These are phyloP conservation scores for Erigeron canadensis DNA, from an alignment of 129 eudicot genomes.

Conservation along the genomic window DNA sequence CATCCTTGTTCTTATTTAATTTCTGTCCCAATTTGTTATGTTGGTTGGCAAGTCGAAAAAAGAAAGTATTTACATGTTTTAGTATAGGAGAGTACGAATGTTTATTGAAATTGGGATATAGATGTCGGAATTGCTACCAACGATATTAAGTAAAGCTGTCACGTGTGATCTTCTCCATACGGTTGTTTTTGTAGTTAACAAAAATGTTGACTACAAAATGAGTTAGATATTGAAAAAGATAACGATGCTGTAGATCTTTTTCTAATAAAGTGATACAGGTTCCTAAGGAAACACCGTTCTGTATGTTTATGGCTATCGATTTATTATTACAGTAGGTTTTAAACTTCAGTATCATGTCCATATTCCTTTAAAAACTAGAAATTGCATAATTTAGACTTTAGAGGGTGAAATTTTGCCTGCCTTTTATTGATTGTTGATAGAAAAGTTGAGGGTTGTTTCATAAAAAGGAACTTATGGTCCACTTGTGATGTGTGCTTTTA, in stretches of 20 bases:
- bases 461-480: slow-evolving; percentile 31
- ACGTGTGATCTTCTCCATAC: too few species aligned
- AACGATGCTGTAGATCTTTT: too few species aligned
- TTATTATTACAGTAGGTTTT: too few species aligned
- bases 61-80: slow-evolving; percentile 1
- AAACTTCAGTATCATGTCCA: too few species aligned
- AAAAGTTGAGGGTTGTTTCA: slow-evolving; percentile 33
- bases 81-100: background rate
- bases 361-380: background rate
- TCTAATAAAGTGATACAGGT: too few species aligned
- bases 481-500: slow-evolving; percentile 15
- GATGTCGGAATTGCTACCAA: background rate
- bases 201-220: background rate
- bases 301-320: background rate
- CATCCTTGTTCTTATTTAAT: background rate
- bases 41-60: background rate
- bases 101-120: slow-evolving; percentile 17
- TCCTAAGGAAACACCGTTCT: too few species aligned
- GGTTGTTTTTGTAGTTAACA: background rate
- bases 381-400: background rate
- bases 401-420: background rate
- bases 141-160: background rate
- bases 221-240: too few species aligned
- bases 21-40: slow-evolving; percentile 1
- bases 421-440: background rate